Evolutionary conservation across 257 asterid genomes (phyloP).

Genomic region (Capsicum pubescens): DNA sequence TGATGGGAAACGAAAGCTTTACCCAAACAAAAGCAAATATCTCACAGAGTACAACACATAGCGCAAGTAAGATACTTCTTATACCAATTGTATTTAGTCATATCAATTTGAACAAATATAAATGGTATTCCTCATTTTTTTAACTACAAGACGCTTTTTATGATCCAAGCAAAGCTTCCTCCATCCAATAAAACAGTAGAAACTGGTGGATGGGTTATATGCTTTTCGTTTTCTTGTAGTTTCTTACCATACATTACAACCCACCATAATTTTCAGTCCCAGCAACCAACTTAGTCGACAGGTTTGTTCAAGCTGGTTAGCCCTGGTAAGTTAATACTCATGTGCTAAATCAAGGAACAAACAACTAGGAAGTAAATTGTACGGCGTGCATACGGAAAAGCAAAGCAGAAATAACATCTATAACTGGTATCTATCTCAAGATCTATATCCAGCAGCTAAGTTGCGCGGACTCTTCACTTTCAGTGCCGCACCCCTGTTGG

Average conservation of each 20-base stretch:
- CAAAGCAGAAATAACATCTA: constrained; percentile 12
- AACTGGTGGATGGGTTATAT: not conserved
- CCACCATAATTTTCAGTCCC: constrained; percentile 16
- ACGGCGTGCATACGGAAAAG: not conserved
- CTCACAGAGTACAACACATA: not conserved
- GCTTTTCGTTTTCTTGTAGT: constrained; percentile 10
- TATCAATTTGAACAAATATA: not conserved
- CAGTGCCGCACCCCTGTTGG: no score
- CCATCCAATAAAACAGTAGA: not conserved
- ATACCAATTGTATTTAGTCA: not conserved
- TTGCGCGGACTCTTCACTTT: no score
- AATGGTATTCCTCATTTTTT: not conserved
- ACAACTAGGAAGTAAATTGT: constrained; percentile 3
- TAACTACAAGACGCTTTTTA: not conserved
- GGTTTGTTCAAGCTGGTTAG: constrained; percentile 5
- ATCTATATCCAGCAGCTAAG: not conserved
- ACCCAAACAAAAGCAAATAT: not conserved
- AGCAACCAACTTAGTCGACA: not conserved
- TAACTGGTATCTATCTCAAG: not conserved
- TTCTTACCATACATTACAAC: not conserved
- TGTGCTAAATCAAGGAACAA: constrained; percentile 11
- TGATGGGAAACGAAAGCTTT: not conserved
- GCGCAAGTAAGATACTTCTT: not conserved
- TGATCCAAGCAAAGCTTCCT: not conserved
- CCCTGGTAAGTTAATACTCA: not conserved